Percentiles rank a stretch among this genome's conserved stretches.
These are phyloP conservation scores for Euphorbia peplus DNA, from an alignment of 345 rosid species.

Conservation along the genomic window DNA sequence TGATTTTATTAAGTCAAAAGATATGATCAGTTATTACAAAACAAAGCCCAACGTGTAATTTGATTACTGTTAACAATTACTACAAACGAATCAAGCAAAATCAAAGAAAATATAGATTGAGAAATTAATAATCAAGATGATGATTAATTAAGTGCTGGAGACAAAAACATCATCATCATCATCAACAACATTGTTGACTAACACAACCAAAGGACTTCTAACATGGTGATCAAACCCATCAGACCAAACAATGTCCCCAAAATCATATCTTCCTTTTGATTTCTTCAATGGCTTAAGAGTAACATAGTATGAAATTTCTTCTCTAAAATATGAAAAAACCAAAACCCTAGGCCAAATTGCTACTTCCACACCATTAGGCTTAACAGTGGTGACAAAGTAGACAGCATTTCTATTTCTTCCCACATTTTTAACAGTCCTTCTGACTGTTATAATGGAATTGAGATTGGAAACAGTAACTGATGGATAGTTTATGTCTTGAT, in stretches of 20 bases:
- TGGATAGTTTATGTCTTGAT: constrained; percentile 56
- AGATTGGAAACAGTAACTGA: constrained; percentile 53
- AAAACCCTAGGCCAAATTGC: constrained; percentile 53
- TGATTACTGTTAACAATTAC: no score
- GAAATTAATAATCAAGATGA: background rate
- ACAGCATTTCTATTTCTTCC: constrained; percentile 35
- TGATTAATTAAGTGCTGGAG: background rate
- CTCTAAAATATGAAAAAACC: constrained; percentile 35
- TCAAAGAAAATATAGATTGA: background rate
- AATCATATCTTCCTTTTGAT: constrained; percentile 49
- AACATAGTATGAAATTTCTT: constrained; percentile 44
- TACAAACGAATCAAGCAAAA: background rate
- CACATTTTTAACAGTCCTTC: constrained; percentile 50
- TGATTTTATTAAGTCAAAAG: no score
- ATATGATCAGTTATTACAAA: no score
- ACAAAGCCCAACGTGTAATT: no score
- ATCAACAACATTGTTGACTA: constrained; percentile 26
- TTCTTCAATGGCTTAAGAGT: constrained; percentile 42
- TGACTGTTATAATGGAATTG: constrained; percentile 38
- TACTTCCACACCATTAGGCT: constrained; percentile 60
- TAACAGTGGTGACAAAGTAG: constrained; percentile 35
- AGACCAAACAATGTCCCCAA: constrained; percentile 64
- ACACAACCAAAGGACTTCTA: constrained; percentile 55
- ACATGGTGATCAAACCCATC: constrained; percentile 60
- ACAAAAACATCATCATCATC: background rate